A percentile compares a stretch with the other conserved stretches of the same genome.
These are phyloP conservation scores for Isatis lusitanica DNA, from an alignment of 441 rosid species.

Conservation along the genomic window DNA sequence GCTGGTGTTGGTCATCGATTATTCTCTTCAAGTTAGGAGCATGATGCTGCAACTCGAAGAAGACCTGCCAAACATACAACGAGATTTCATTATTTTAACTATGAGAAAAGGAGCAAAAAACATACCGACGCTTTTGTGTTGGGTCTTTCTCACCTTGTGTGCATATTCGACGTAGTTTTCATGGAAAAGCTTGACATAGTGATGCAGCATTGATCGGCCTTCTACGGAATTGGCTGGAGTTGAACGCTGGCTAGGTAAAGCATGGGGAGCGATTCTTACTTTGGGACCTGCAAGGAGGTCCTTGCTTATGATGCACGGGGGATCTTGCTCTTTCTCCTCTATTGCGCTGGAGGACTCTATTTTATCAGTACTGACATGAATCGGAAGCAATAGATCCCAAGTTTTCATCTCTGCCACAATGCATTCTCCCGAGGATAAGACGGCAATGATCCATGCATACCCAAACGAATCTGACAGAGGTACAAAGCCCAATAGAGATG, in stretches of 20 bases:
- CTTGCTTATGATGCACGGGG: conserved; percentile 72
- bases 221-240: conserved; percentile 86
- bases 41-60: conserved; percentile 88
- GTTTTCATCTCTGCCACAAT: conserved; percentile 83
- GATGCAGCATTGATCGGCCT: conserved; percentile 86
- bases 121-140: neutral
- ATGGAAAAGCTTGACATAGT: conserved; percentile 88
- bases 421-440: conserved; percentile 70
- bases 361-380: conserved; percentile 51
- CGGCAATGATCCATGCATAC: conserved; percentile 78
- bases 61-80: conserved; percentile 49
- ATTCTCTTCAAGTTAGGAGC: conserved; percentile 83
- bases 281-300: conserved; percentile 88
- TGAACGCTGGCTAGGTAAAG: conserved; percentile 70
- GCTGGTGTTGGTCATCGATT: conserved; percentile 70
- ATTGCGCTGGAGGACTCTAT: conserved; percentile 34
- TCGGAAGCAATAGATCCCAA: conserved; percentile 78
- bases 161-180: conserved; percentile 95
- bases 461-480: conserved; percentile 86
- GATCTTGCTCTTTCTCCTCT: conserved; percentile 49
- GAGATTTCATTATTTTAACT: neutral
- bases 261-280: conserved; percentile 72
- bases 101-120: neutral
- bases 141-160: conserved; percentile 69
- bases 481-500: conserved; percentile 66